phyloP scores from a whole-genome alignment of 2,329 filamentous ascomycete species.

The Dissoconium aciculare region DNA sequence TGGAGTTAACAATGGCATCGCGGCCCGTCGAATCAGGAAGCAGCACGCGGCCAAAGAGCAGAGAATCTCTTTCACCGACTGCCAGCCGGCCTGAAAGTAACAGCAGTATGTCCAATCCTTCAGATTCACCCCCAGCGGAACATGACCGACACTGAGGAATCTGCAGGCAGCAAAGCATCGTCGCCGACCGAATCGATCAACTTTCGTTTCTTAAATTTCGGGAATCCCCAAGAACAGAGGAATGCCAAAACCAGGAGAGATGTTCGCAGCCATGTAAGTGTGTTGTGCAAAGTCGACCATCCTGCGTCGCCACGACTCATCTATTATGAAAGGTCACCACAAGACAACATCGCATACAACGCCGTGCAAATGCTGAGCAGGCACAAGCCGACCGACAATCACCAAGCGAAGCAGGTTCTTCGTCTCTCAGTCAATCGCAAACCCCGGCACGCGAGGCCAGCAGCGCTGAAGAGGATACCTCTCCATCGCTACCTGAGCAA shows the following conservation, averaged over 20 bases:
- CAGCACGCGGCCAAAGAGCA: slow-evolving; percentile 12
- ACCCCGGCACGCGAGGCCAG: slow-evolving; percentile 7
- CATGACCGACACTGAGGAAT: too few relatives aligned
- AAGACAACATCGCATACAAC: slow-evolving; percentile 12
- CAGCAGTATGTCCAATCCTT: slow-evolving; percentile 11
- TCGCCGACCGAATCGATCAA: slow-evolving; percentile 14
- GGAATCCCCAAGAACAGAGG: slow-evolving; percentile 23
- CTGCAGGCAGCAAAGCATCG: slow-evolving; percentile 16
- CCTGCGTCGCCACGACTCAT: too few relatives aligned
- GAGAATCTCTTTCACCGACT: slow-evolving; percentile 14
- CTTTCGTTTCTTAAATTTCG: slow-evolving; percentile 24
- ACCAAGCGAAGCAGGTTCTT: slow-evolving; percentile 6
- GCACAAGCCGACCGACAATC: slow-evolving; percentile 6
- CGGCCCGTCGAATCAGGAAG: not conserved
- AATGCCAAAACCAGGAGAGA: slow-evolving; percentile 18
- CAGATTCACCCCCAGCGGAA: slow-evolving; percentile 5
- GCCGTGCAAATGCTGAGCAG: slow-evolving; percentile 10
- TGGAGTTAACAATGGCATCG: too few relatives aligned
- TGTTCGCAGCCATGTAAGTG: slow-evolving; percentile 24
- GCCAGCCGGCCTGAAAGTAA: slow-evolving; percentile 16
- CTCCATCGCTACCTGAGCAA: slow-evolving; percentile 6
- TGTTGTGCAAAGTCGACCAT: too few relatives aligned
- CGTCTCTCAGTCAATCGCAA: not conserved
- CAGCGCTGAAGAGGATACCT: slow-evolving; percentile 15
- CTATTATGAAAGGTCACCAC: slow-evolving; percentile 7